Evolutionary conservation across 2,329 filamentous ascomycete species (phyloP).

Genomic region (Hansfordia pulvinata): DNA sequence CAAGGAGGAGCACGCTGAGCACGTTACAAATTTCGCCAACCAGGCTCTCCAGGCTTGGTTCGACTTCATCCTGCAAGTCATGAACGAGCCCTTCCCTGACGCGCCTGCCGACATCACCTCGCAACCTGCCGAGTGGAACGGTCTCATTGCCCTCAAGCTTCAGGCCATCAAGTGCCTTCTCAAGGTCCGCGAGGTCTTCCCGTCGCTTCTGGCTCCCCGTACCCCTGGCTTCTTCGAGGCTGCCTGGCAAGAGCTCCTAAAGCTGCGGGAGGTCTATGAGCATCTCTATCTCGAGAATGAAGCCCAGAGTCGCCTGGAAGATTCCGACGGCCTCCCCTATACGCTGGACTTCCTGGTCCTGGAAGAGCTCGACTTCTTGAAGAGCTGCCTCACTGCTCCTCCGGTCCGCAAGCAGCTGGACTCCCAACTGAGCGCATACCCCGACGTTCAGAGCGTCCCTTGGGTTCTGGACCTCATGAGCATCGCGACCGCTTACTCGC

Average conservation of each 20-base stretch:
- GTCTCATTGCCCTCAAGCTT: constrained; percentile 73
- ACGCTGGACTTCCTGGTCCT: constrained; percentile 87
- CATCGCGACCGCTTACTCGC: constrained; percentile 71
- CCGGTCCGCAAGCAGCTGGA: constrained; percentile 86
- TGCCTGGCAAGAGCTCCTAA: constrained; percentile 76
- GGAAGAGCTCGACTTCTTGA: constrained; percentile 90
- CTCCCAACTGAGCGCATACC: constrained; percentile 52
- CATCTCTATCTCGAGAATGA: constrained; percentile 77
- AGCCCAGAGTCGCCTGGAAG: constrained; percentile 76
- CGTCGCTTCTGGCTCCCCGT: constrained; percentile 67
- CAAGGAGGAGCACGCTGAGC: constrained; percentile 78
- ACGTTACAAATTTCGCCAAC: constrained; percentile 81
- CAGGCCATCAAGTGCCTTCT: constrained; percentile 91
- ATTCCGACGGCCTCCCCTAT: constrained; percentile 83
- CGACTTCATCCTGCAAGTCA: constrained; percentile 70
- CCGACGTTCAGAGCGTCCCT: constrained; percentile 46
- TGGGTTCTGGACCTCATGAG: constrained; percentile 87
- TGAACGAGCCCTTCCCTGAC: constrained; percentile 65
- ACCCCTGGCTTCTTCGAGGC: constrained; percentile 73
- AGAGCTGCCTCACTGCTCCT: constrained; percentile 76
- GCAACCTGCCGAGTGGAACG: constrained; percentile 61
- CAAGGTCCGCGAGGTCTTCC: constrained; percentile 76
- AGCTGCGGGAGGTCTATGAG: constrained; percentile 60
- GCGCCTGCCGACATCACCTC: constrained; percentile 37
- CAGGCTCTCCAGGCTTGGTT: constrained; percentile 75